A percentile compares a stretch with the other conserved stretches of the same genome.
phyloP scores from a whole-genome alignment of 2,329 filamentous ascomycete species.

The Penicillium sp. region DNA sequence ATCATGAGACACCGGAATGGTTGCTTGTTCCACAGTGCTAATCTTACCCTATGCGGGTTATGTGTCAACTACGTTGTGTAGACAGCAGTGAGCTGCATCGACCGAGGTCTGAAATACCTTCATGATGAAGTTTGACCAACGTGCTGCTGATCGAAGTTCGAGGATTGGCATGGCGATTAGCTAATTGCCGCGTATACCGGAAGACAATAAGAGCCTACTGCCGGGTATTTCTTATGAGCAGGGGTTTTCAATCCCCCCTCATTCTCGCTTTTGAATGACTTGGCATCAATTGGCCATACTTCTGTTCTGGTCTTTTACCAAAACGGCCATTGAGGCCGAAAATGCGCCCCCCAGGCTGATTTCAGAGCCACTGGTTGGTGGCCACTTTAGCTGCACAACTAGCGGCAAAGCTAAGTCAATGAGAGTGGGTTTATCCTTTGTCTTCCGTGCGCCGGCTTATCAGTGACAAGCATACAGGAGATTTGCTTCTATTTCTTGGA shows the following conservation, averaged over 20 bases:
- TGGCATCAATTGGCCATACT: neutral
- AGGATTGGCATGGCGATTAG: neutral
- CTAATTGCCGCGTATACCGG: neutral
- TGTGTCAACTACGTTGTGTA: neutral
- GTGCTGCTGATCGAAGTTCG: too few relatives aligned
- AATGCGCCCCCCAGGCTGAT: neutral
- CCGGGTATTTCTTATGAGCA: neutral
- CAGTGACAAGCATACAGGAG: conserved; percentile 12
- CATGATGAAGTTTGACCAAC: too few relatives aligned
- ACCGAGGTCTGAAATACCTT: too few relatives aligned
- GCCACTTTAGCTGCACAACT: neutral
- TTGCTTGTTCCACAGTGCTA: neutral
- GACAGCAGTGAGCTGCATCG: too few relatives aligned
- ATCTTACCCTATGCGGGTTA: neutral
- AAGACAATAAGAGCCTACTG: neutral
- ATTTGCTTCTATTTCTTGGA: conserved; percentile 4
- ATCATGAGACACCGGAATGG: neutral
- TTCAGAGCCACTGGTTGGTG: neutral
- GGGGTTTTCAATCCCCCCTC: neutral
- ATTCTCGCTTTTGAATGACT: neutral
- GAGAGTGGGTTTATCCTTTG: neutral
- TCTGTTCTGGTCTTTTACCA: neutral
- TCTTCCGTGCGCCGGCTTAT: conserved; percentile 12
- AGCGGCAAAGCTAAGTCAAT: neutral
- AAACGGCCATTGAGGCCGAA: neutral